Evolutionary conservation across 2,329 filamentous ascomycete genomes (phyloP).

Genomic region (Aspergillus cejpii): DNA sequence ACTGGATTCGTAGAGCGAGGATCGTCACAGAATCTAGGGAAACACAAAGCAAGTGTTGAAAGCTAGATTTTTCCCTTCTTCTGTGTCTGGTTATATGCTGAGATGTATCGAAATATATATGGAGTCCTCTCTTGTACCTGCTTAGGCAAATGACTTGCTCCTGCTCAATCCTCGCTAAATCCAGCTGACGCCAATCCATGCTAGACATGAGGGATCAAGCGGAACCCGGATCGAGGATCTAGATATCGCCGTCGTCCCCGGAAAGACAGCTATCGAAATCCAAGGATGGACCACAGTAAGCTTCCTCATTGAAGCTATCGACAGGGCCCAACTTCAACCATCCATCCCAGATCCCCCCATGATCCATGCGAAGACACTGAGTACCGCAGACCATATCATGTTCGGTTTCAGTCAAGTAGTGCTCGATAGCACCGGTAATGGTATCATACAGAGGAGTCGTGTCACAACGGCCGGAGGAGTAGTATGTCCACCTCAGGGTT

Average conservation of each 20-base stretch:
- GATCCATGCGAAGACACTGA: conserved; percentile 3
- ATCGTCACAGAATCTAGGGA: no score
- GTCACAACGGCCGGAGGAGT: conserved; percentile 6
- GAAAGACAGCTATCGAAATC: background rate
- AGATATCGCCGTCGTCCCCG: background rate
- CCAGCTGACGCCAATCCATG: no score
- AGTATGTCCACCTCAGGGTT: conserved; percentile 1
- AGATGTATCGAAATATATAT: no score
- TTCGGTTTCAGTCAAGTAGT: conserved; percentile 1
- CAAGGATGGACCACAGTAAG: conserved; percentile 6
- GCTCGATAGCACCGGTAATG: conserved; percentile 3
- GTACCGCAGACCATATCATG: conserved; percentile 6
- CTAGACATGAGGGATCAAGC: no score
- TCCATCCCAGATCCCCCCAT: conserved; percentile 5
- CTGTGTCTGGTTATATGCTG: no score
- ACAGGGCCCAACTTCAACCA: conserved; percentile 7
- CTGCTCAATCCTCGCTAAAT: no score
- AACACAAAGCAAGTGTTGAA: no score
- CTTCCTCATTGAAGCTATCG: conserved; percentile 2
- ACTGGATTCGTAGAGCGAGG: no score
- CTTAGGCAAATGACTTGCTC: no score
- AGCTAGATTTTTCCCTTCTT: no score
- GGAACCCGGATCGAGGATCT: no score
- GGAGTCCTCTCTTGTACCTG: no score
- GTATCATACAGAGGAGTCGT: conserved; percentile 4